A percentile compares a stretch with the other conserved stretches of the same genome.
phyloP scores from a whole-genome alignment of 805 yeast genomes.

The Groenewaldozyma salmanticensis region DNA sequence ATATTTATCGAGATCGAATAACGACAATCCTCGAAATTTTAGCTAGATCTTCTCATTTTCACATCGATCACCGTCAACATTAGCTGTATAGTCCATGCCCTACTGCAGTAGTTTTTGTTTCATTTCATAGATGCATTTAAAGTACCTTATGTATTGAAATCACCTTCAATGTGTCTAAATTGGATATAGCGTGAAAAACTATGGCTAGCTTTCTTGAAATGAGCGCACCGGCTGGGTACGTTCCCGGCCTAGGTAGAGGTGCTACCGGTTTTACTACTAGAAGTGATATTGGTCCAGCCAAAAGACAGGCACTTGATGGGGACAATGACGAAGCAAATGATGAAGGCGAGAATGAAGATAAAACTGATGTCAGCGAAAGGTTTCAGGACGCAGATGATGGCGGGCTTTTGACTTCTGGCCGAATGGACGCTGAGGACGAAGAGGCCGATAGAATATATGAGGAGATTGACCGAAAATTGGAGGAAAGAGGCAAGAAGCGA shows the following conservation, averaged over 20 bases:
- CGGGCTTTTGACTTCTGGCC: conserved; percentile 24
- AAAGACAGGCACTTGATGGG: conserved; percentile 29
- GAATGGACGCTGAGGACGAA: conserved; percentile 47
- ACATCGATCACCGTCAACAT: no score
- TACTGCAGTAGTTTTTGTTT: no score
- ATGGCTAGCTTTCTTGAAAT: conserved; percentile 53
- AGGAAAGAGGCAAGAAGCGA: conserved; percentile 17
- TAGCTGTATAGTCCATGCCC: no score
- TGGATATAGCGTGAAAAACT: no score
- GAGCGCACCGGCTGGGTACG: conserved; percentile 81
- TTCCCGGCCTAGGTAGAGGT: conserved; percentile 91
- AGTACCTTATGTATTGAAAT: no score
- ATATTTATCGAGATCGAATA: conserved; percentile 1
- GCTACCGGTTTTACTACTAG: conserved; percentile 88
- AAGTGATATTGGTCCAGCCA: conserved; percentile 55
- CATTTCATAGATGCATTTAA: no score
- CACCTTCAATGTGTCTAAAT: no score
- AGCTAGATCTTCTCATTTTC: no score
- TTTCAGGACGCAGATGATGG: conserved; percentile 27
- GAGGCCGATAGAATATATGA: conserved; percentile 71
- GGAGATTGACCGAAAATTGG: conserved; percentile 50
- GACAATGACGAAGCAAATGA: conserved; percentile 17
- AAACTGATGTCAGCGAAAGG: conserved; percentile 24
- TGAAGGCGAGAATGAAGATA: conserved; percentile 18
- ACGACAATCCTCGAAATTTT: no score